Evolutionary conservation across 805 yeast species (phyloP).

Genomic region (Lipomyces anomalus): DNA sequence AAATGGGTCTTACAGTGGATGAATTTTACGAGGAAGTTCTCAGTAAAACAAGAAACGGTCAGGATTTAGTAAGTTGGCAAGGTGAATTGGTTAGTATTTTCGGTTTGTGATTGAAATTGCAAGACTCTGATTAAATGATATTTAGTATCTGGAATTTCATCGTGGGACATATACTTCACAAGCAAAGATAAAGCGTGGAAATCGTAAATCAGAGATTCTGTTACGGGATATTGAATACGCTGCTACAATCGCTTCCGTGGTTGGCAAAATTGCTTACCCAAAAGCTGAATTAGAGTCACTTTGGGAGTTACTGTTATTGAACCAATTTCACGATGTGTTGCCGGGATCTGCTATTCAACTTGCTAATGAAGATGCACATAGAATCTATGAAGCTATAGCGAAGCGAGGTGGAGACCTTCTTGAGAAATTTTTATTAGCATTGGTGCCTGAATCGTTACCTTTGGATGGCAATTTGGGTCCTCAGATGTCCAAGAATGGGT

Average conservation of each 20-base stretch:
- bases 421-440: too few species aligned
- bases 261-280: too few species aligned
- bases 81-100: too few species aligned
- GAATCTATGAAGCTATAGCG: constrained; percentile 61
- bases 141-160: constrained; percentile 87
- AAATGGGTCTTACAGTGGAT: too few species aligned
- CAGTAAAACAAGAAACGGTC: constrained; percentile 57
- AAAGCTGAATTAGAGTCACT: constrained; percentile 53
- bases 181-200: constrained; percentile 71
- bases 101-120: too few species aligned
- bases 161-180: constrained; percentile 95
- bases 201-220: constrained; percentile 67
- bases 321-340: constrained; percentile 92
- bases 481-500: too few species aligned
- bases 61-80: constrained; percentile 70
- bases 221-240: constrained; percentile 78
- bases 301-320: constrained; percentile 83
- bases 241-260: too few species aligned
- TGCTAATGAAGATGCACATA: constrained; percentile 88
- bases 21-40: constrained; percentile 67
- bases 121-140: too few species aligned
- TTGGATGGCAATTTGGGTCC: too few species aligned
- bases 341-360: constrained; percentile 93
- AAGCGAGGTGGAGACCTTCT: too few species aligned
- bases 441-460: too few species aligned